Evolutionary conservation across 176 grass and related monocot species (phyloP).

Genomic region (Pontederia crassipes): DNA sequence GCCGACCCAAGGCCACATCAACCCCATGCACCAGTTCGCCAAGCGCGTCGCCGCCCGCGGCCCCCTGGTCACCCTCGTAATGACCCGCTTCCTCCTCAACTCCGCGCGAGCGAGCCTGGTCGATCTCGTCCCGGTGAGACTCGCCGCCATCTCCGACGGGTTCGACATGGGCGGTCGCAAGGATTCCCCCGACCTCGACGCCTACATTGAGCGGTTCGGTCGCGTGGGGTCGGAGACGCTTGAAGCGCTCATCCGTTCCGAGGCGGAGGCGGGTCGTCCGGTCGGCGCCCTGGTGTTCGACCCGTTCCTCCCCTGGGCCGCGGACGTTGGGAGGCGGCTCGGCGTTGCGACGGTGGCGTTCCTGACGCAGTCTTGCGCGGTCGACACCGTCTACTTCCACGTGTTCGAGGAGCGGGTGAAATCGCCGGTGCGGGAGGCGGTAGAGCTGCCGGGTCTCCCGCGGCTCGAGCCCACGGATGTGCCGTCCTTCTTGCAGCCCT

Average conservation of each 20-base stretch:
- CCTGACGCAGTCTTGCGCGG: conserved; percentile 65
- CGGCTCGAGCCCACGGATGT: conserved; percentile 22
- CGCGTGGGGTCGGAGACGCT: conserved; percentile 35
- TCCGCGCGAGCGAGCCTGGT: not conserved
- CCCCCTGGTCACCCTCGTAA: too few species aligned
- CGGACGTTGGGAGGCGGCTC: conserved; percentile 4
- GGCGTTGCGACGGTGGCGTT: conserved; percentile 26
- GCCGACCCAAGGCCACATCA: too few species aligned
- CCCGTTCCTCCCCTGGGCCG: conserved; percentile 27
- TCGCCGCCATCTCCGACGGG: conserved; percentile 66
- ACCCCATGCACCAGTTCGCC: too few species aligned
- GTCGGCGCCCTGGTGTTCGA: conserved; percentile 51
- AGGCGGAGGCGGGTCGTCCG: conserved; percentile 25
- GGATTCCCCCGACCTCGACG: conserved; percentile 17
- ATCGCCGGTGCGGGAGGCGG: conserved; percentile 22
- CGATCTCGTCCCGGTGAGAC: conserved; percentile 6
- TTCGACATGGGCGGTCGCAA: conserved; percentile 34
- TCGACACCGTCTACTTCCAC: conserved; percentile 41
- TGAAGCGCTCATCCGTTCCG: conserved; percentile 29
- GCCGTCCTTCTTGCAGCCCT: conserved; percentile 38
- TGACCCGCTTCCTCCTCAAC: too few species aligned
- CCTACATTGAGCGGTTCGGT: conserved; percentile 44
- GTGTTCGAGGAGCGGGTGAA: conserved; percentile 16
- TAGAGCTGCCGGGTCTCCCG: conserved; percentile 28
- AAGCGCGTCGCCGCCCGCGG: too few species aligned